phyloP scores from a whole-genome alignment of 169 alveolate genomes.

The Cryptosporidium muris region DNA sequence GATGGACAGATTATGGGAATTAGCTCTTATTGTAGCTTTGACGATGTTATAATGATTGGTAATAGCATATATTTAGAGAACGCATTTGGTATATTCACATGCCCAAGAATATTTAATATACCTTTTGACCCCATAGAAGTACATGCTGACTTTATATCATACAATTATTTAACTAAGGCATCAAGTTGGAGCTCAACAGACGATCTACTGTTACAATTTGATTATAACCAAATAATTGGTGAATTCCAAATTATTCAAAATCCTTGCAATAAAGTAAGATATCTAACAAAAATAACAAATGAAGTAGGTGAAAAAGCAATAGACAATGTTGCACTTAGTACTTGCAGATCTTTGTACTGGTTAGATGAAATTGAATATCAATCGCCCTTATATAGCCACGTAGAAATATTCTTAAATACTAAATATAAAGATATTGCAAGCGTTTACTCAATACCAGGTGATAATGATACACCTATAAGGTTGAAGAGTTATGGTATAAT shows the following conservation, averaged over 20 bases:
- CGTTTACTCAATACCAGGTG: neutral
- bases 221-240: constrained; percentile 29
- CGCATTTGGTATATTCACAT: constrained; percentile 66
- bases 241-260: constrained; percentile 62
- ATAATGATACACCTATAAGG: constrained; percentile 3
- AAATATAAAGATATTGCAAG: neutral
- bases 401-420: constrained; percentile 34
- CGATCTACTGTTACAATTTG: constrained; percentile 53
- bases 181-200: constrained; percentile 56
- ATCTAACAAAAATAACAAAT: constrained; percentile 7
- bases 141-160: constrained; percentile 65
- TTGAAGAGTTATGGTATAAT: constrained; percentile 51
- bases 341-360: constrained; percentile 34
- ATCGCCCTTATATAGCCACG: constrained; percentile 63
- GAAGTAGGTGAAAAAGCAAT: constrained; percentile 2
- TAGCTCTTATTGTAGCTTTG: constrained; percentile 64
- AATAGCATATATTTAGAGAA: constrained; percentile 62
- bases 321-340: constrained; percentile 2
- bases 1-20: constrained; percentile 72
- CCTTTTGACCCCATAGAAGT: constrained; percentile 58
- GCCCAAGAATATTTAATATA: constrained; percentile 55
- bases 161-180: constrained; percentile 63
- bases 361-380: constrained; percentile 71
- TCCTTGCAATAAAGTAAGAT: constrained; percentile 65
- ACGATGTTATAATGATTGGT: constrained; percentile 54